These are phyloP conservation scores for Aspergillus funiculosus DNA, from an alignment of 495 filamentous ascomycete species.

Conservation along the genomic window DNA sequence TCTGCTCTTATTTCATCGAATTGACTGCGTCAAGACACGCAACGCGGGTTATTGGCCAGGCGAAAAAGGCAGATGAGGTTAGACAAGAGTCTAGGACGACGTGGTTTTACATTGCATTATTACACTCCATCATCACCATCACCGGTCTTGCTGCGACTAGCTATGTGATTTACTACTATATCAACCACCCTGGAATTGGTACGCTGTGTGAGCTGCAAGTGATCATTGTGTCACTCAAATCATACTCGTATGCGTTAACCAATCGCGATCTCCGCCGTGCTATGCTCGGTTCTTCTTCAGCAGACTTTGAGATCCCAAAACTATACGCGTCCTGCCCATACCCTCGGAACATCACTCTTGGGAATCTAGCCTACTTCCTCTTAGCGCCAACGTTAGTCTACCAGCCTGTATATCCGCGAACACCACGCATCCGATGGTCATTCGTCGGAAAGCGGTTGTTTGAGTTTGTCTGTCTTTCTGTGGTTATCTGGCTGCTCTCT, in stretches of 20 bases:
- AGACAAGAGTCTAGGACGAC: slow-evolving; percentile 55
- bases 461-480: slow-evolving; percentile 66
- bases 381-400: slow-evolving; percentile 95
- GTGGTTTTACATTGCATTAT: slow-evolving; percentile 70
- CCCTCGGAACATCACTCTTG: slow-evolving; percentile 78
- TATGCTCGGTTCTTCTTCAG: slow-evolving; percentile 59
- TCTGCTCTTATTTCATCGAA: slow-evolving; percentile 85
- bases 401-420: slow-evolving; percentile 91
- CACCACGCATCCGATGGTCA: slow-evolving; percentile 66
- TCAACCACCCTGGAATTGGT: slow-evolving; percentile 90
- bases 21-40: slow-evolving; percentile 71
- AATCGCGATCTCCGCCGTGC: slow-evolving; percentile 93
- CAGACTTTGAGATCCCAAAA: slow-evolving; percentile 58
- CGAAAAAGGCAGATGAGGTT: slow-evolving; percentile 50
- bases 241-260: slow-evolving; percentile 90
- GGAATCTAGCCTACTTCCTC: slow-evolving; percentile 91
- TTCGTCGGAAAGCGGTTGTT: slow-evolving; percentile 78
- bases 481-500: slow-evolving; percentile 88
- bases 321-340: slow-evolving; percentile 83
- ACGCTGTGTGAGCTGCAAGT: slow-evolving; percentile 87
- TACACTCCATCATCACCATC: slow-evolving; percentile 77
- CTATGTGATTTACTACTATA: slow-evolving; percentile 76
- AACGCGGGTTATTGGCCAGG: slow-evolving; percentile 54
- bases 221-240: slow-evolving; percentile 93
- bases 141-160: slow-evolving; percentile 77